Evolutionary conservation across 345 rosid species (phyloP).

Genomic region (Eucalyptus regnans): DNA sequence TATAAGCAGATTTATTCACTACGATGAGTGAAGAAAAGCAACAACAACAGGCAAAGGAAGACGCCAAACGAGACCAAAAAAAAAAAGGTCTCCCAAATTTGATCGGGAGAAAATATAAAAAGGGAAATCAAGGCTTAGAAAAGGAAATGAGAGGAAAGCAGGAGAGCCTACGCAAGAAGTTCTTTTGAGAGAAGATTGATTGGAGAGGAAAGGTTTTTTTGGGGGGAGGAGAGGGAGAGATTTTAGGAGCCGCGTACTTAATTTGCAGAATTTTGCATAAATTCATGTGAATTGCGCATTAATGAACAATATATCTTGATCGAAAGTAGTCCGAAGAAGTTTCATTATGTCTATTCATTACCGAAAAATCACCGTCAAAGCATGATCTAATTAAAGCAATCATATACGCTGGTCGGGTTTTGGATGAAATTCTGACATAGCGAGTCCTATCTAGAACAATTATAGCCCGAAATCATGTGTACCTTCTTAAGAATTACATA

Average conservation of each 20-base stretch:
- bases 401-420: neutral
- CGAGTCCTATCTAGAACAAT: neutral
- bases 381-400: neutral
- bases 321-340: neutral
- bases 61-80: too few species aligned
- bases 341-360: neutral
- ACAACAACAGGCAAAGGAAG: too few species aligned
- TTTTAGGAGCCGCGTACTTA: neutral
- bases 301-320: neutral
- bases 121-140: too few species aligned
- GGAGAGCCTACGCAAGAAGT: too few species aligned
- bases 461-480: neutral
- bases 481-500: neutral
- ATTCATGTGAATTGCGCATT: neutral
- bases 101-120: too few species aligned
- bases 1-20: too few species aligned
- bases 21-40: neutral
- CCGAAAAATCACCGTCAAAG: neutral
- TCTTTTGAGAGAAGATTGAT: too few species aligned
- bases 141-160: too few species aligned
- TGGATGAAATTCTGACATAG: neutral
- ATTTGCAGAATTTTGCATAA: neutral
- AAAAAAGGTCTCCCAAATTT: too few species aligned
- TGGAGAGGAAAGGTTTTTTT: too few species aligned
- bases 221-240: neutral